Conservation (phyloP, 352 stramenopile genomes). For the Pelagophyceae sp. region DNA sequence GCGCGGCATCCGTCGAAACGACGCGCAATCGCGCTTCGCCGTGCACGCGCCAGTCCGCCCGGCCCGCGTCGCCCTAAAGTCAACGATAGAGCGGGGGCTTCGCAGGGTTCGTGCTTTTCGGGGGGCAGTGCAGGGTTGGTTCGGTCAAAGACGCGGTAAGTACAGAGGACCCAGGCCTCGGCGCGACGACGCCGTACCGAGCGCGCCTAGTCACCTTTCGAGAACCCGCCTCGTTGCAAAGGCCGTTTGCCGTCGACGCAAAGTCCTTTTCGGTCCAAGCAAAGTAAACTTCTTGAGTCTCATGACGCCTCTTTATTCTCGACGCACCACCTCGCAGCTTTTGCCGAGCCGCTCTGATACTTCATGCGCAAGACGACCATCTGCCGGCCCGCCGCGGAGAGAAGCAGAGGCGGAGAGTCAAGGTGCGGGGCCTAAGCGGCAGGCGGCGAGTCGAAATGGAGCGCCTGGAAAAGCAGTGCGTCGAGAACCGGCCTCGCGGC, state of each 20-base stretch:
- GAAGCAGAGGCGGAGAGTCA: not conserved
- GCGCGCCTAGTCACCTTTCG: not conserved
- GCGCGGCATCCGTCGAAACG: not conserved
- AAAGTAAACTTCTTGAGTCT: not conserved
- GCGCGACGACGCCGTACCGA: not conserved
- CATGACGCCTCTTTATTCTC: not conserved
- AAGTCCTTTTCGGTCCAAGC: not conserved
- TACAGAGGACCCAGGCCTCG: not conserved
- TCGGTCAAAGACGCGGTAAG: too few relatives aligned
- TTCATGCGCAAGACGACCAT: conserved; percentile 9
- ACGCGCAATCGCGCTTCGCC: not conserved
- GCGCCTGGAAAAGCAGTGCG: too few relatives aligned
- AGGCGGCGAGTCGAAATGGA: too few relatives aligned
- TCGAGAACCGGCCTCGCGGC: too few relatives aligned
- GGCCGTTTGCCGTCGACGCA: not conserved
- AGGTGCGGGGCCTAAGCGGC: not conserved
- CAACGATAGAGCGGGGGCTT: too few relatives aligned
- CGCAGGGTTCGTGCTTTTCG: too few relatives aligned
- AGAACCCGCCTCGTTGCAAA: too few relatives aligned
- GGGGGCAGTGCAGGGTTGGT: too few relatives aligned
- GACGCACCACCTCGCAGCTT: too few relatives aligned
- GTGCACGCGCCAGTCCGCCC: not conserved
- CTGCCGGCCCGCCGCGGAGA: not conserved
- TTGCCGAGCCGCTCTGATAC: not conserved
- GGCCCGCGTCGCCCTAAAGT: not conserved